Percentiles rank a stretch among this genome's conserved stretches.
Evolutionary conservation across 208 protist species (phyloP).

Genomic region (Trypanosoma cruzi): DNA sequence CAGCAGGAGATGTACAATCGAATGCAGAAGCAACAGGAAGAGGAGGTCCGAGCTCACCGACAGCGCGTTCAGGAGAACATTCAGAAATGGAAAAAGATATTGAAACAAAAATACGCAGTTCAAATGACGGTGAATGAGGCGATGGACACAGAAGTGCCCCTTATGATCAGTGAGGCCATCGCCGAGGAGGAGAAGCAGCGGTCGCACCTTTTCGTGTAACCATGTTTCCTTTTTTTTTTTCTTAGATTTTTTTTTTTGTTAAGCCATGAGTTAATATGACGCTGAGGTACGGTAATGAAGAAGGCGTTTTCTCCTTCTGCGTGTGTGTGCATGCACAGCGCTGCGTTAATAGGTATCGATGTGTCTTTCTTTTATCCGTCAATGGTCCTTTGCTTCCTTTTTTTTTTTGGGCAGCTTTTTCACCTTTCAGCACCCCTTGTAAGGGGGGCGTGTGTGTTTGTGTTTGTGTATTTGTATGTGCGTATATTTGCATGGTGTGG

Average conservation of each 20-base stretch:
- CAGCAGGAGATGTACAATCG: conserved; percentile 49
- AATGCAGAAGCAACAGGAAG: conserved; percentile 35
- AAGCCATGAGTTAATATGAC: neutral
- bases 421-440: neutral
- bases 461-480: no score
- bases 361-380: conserved; percentile 9
- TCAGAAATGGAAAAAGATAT: conserved; percentile 42
- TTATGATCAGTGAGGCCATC: conserved; percentile 71
- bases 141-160: conserved; percentile 70
- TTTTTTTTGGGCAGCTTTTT: neutral
- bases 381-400: conserved; percentile 2
- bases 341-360: neutral
- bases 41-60: conserved; percentile 43
- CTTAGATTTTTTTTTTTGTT: conserved; percentile 2
- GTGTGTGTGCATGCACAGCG: neutral
- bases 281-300: neutral
- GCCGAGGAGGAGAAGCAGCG: conserved; percentile 67
- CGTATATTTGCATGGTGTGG: neutral
- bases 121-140: conserved; percentile 69
- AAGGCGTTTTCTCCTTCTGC: neutral
- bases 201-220: conserved; percentile 20
- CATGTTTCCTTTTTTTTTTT: conserved; percentile 1
- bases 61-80: conserved; percentile 43
- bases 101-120: conserved; percentile 53
- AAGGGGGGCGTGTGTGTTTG: neutral